These are phyloP conservation scores for Penicillium waksmanii DNA, from an alignment of 495 filamentous ascomycete genomes.

Conservation along the genomic window DNA sequence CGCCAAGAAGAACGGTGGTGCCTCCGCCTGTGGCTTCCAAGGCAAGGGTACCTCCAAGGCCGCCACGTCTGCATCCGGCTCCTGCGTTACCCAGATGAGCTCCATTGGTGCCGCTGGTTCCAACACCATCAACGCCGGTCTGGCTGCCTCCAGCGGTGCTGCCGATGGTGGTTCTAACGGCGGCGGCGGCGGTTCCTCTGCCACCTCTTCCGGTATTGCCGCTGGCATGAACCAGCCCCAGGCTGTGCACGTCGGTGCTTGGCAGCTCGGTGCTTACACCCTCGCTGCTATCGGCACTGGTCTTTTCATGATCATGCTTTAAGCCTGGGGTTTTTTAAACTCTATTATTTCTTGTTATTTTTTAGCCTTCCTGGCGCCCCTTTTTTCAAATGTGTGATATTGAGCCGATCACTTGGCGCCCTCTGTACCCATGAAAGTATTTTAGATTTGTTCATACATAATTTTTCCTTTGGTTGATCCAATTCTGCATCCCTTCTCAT, in stretches of 20 bases:
- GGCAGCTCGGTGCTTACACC: constrained; percentile 70
- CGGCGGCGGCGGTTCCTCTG: constrained; percentile 25
- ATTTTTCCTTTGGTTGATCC: constrained; percentile 4
- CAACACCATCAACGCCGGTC: constrained; percentile 56
- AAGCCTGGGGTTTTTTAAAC: constrained; percentile 33
- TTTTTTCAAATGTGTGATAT: background rate
- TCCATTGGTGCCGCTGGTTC: constrained; percentile 67
- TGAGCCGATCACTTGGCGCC: background rate
- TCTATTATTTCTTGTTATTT: constrained; percentile 6
- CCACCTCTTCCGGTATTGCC: constrained; percentile 48
- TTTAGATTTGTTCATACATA: constrained; percentile 5
- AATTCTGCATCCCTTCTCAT: background rate
- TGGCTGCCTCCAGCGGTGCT: constrained; percentile 35
- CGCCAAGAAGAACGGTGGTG: constrained; percentile 62
- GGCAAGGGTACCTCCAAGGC: constrained; percentile 59
- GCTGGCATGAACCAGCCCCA: constrained; percentile 51
- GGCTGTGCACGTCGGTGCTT: constrained; percentile 61
- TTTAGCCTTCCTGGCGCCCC: constrained; percentile 4
- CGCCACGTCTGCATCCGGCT: constrained; percentile 48
- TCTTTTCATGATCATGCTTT: constrained; percentile 77
- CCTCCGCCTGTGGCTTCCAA: constrained; percentile 69
- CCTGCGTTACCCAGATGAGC: constrained; percentile 59
- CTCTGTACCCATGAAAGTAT: constrained; percentile 1
- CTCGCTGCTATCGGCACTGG: constrained; percentile 69
- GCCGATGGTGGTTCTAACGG: constrained; percentile 31